Evolutionary conservation across 163 green algal genomes (phyloP), one percentile per base, ranked within the genome.

Genomic region (Chlamydomonas reinhardtii): DNA sequence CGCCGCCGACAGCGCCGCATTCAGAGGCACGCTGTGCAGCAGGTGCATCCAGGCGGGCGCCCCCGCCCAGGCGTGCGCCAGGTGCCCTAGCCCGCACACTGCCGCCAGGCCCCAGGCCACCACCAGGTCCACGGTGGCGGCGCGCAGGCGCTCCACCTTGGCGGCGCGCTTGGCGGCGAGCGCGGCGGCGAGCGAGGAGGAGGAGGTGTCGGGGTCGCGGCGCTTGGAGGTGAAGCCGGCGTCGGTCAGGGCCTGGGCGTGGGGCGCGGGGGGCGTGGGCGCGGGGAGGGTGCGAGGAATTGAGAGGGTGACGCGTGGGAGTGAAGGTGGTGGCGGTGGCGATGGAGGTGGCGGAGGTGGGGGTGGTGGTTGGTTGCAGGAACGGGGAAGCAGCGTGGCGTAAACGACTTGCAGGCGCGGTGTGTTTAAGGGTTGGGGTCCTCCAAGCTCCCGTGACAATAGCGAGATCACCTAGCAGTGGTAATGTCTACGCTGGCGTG

Each of bases 51-150:
- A 96, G 19, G 34, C 54, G 2, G 92, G 92, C 14, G 92, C 90
- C 27, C 88, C 89, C 14, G 92, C 89, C 91, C 93, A 94, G 48
- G 94, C 84, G 88, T 99, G 96, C 2, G 89, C 90, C n/a, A 96
- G 72, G 90, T 99, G 97, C 75, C 96, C 95, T 17, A 96, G 52
- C 27, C 98, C 82, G 88, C 96, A 99, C 15, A 95, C 91, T 17
- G 94, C 94, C 9, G 96, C 96, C 61, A 99, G 93, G 48, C 90
- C 89, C 94, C 95, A 98, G 2, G 97, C 96, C 3, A 98, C 71
- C 0, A 92, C 89, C n/a, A 99, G 91, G 62, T 95, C 88, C 62
- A 89, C 34, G 6, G 94, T 97, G 34, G 93, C 92, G 25, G 94
- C 91, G 34, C 66, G 74, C 69, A 97, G 88, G 20, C 91, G 90